Percentiles rank a stretch among this genome's conserved stretches.
These are phyloP conservation scores for Aspergillus cavernicola DNA, from an alignment of 495 filamentous ascomycete genomes.

Conservation along the genomic window DNA sequence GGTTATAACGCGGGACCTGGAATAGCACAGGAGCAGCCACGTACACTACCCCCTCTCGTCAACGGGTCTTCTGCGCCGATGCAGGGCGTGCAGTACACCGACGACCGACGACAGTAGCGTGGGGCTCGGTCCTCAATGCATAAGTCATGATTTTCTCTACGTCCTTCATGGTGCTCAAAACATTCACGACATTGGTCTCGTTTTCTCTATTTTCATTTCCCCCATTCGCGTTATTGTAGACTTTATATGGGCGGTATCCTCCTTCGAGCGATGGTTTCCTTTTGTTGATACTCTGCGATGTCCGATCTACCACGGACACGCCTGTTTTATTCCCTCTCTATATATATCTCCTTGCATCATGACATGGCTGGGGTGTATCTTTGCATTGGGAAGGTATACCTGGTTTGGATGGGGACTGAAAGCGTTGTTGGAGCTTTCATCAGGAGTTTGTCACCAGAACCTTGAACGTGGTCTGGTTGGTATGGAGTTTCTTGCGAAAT, in stretches of 20 bases:
- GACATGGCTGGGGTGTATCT: neutral
- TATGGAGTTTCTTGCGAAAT: neutral
- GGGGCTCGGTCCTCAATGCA: neutral
- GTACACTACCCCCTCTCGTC: slow-evolving; percentile 49
- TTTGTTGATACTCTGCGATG: neutral
- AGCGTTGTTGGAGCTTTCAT: slow-evolving; percentile 4
- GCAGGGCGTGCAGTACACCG: slow-evolving; percentile 56
- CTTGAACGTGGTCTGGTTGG: neutral
- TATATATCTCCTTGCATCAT: slow-evolving; percentile 9
- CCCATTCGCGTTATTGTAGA: slow-evolving; percentile 15
- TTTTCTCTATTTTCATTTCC: neutral
- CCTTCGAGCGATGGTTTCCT: slow-evolving; percentile 12
- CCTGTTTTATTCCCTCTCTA: slow-evolving; percentile 5
- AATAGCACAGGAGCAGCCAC: slow-evolving; percentile 43
- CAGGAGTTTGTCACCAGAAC: neutral
- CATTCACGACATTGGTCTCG: neutral
- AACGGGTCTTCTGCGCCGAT: slow-evolving; percentile 50
- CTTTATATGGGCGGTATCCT: slow-evolving; percentile 16
- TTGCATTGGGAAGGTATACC: slow-evolving; percentile 16
- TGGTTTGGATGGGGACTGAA: slow-evolving; percentile 16
- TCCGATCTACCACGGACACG: neutral
- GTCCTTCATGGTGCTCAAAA: slow-evolving; percentile 8
- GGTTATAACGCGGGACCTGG: slow-evolving; percentile 31
- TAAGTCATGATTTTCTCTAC: slow-evolving; percentile 1
- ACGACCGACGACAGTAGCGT: slow-evolving; percentile 40